Evolutionary conservation across 768 basidiomycete genomes (phyloP), one percentile per base, ranked within the genome.

Genomic region (Collybia nuda): DNA sequence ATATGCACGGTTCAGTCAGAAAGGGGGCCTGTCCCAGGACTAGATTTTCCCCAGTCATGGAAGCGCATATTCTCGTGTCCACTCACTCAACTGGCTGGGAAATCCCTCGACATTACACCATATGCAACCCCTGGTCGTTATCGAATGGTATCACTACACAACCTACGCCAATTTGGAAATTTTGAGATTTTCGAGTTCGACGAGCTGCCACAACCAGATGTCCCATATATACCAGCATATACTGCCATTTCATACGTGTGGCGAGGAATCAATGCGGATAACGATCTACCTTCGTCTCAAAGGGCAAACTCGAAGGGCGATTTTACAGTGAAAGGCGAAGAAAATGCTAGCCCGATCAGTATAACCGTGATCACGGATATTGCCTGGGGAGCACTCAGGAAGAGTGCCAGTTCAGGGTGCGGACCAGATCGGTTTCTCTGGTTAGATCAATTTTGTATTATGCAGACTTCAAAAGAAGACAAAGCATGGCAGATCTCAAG

Each of bases 401-500:
- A 38, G 22, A 38, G 47, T 19, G 21, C 39, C 32, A 32, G 32
- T 32, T 32, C 32, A 9, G 32, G 32, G 32, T 32, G 32, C 12
- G 32, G 32, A 14, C 32, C 32, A 14, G 32, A 32, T 28, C 36
- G 36, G 15, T 39, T 38, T 17, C 37, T 48, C n/a, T 48, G 47
- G 47, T 23, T 48, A 37, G 47, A 48, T 38, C 21, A 18, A 21
- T 26, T 48, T 22, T 48, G 47, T 26, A 40, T 48, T 26, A 40
- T 48, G 17, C 38, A 48, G 28, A 37, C 47, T 5, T 38, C 26
- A 17, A 28, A 19, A 18, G 37, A 39, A 7, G 47, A 48, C 14
- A 48, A 48, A 29, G 28, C 22, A 15, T 48, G 47, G 47, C 47
- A 48, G 24, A 48, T 48, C 14, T 14, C 26, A 2, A 36, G 23